Percentiles rank a stretch among this genome's conserved stretches.
phyloP scores from a whole-genome alignment of 169 alveolate species.

The Eimeria falciformis region DNA sequence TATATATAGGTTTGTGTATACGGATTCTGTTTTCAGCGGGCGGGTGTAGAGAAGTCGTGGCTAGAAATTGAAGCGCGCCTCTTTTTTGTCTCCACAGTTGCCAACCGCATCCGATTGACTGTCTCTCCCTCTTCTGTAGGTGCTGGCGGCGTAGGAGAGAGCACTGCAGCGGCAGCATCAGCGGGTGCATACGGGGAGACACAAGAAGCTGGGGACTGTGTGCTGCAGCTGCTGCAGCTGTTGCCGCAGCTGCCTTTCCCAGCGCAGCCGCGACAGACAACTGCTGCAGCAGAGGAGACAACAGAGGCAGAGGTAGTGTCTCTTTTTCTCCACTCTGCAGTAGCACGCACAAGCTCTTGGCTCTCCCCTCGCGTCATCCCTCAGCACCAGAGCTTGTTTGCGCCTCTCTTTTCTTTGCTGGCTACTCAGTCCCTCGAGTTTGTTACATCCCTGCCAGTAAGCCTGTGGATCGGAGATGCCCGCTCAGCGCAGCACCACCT shows the following conservation, averaged over 20 bases:
- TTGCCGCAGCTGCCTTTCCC: conserved; percentile 70
- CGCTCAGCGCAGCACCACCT: background rate
- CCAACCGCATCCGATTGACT: conserved; percentile 60
- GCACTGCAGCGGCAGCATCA: conserved; percentile 20
- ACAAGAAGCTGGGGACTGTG: conserved; percentile 1
- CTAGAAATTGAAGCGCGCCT: conserved; percentile 58
- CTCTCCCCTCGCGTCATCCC: conserved; percentile 53
- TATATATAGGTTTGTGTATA: background rate
- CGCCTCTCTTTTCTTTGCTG: conserved; percentile 66
- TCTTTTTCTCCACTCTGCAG: conserved; percentile 62
- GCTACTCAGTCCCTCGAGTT: conserved; percentile 28
- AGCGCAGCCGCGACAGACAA: background rate
- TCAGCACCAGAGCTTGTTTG: conserved; percentile 52
- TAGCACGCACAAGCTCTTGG: conserved; percentile 66
- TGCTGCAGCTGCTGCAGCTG: conserved; percentile 47
- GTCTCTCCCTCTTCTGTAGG: background rate
- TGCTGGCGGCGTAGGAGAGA: background rate
- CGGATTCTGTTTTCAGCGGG: background rate
- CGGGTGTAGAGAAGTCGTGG: background rate
- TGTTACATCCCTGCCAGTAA: conserved; percentile 58
- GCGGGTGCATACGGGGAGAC: background rate
- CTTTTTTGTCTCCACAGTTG: conserved; percentile 36
- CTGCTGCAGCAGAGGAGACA: background rate
- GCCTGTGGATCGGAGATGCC: background rate
- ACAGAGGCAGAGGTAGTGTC: conserved; percentile 36